These are phyloP conservation scores for Leccinum longicurvipes DNA, from an alignment of 768 basidiomycete genomes.

Conservation along the genomic window DNA sequence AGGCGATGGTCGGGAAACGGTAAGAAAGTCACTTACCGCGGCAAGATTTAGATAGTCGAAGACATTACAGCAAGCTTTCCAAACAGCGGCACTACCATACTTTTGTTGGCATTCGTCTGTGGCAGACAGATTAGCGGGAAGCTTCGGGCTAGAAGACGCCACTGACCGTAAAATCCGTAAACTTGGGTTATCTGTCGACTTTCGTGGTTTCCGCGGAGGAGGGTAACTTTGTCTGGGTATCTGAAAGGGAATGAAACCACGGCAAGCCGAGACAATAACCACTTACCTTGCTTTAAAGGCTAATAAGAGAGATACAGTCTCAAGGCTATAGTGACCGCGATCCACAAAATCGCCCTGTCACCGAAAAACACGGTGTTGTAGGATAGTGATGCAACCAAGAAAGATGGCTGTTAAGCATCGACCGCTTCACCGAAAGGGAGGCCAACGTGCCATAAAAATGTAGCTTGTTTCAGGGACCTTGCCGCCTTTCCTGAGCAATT, in stretches of 20 bases:
- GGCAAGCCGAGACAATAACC: background rate
- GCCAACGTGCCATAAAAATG: conserved; percentile 89
- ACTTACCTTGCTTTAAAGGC: conserved; percentile 83
- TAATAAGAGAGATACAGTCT: conserved; percentile 87
- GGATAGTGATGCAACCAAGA: background rate
- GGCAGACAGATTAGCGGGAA: background rate
- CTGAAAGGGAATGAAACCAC: conserved; percentile 37
- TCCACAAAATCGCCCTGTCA: conserved; percentile 94
- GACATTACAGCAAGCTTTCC: conserved; percentile 96
- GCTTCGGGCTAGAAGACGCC: background rate
- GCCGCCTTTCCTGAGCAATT: conserved; percentile 84
- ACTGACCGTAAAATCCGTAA: conserved; percentile 92
- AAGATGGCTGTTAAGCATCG: conserved; percentile 26
- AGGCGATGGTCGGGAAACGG: background rate
- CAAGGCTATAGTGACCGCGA: conserved; percentile 91
- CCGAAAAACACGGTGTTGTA: background rate
- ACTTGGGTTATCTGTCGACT: conserved; percentile 97
- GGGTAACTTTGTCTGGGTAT: conserved; percentile 89
- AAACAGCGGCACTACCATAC: conserved; percentile 91
- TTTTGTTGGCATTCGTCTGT: conserved; percentile 97
- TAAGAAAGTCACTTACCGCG: conserved; percentile 53
- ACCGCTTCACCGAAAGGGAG: conserved; percentile 26
- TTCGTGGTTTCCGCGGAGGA: conserved; percentile 94
- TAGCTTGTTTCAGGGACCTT: conserved; percentile 86
- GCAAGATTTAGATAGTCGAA: conserved; percentile 96